Base-by-base conservation (phyloP, 2,329 filamentous ascomycete genomes). In the Aspergillus tubingensis region DNA sequence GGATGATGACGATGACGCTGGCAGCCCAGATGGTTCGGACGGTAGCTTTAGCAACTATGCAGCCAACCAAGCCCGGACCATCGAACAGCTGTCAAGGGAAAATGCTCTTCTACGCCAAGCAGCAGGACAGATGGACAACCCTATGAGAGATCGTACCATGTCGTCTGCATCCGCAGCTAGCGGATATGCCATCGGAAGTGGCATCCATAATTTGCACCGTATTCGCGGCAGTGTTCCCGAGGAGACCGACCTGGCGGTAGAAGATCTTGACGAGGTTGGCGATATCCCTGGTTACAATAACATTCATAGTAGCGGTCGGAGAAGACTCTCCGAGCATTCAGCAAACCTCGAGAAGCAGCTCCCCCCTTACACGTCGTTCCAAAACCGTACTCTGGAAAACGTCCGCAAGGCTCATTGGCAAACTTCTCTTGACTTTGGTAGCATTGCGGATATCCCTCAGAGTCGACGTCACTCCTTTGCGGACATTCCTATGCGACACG, bases 401-500 rank as follows among this genome's bases (percentile, higher is more conserved):
- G 70, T 79, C 51, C 77, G 78, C 58, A 80, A 80, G 67, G 77
- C 76, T 47, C 79, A 82, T 58, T 83, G 81, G 81, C 80, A 82
- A 62, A 82, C 80, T 15, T 80, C 79, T 3, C 76, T 82, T 27
- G 80, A 79, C 11, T 82, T 82, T 66, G 78, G 79, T 25, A 72
- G 78, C 57, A 71, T 80, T 47, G 68, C 73, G 36, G 80, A 82
- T 61, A 70, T 77, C 23, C 76, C 81, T 30, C 80, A 82, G 64
- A 82, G 81, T 63, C 79, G 81, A 39, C 79, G 81, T 19, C 81
- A 83, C 67, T 82, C 81, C 15, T 82, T 83, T 60, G 81, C 80
- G 27, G 80, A 82, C 62, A 78, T 82, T 47, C 79, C 81, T 10
- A 78, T 80, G 38, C 76, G 81, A 44, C 78, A 82, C 55, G 69